A percentile compares a stretch with the other conserved stretches of the same genome.
Evolutionary conservation across 495 filamentous ascomycete species (phyloP).

Genomic region (Saxophila tyrrhenica): DNA sequence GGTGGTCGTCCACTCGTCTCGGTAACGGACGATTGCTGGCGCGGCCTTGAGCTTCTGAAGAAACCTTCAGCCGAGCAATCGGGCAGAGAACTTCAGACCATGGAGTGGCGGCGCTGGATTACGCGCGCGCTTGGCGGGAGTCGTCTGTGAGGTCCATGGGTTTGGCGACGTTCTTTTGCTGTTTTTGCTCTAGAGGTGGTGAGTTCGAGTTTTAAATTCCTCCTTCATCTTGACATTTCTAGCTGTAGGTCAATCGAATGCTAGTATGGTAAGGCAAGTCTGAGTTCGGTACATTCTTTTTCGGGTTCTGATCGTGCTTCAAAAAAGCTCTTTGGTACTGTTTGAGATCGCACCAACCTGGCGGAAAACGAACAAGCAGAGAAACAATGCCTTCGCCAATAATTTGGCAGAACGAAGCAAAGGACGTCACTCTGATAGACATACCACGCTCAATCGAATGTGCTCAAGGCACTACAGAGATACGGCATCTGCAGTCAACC

Average conservation of each 20-base stretch:
- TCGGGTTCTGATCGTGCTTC: no score
- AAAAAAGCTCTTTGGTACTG: no score
- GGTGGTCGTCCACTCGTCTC: constrained; percentile 20
- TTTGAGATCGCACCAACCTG: no score
- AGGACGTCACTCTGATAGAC: constrained; percentile 46
- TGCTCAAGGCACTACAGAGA: constrained; percentile 21
- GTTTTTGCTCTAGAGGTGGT: background rate
- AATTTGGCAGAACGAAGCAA: constrained; percentile 39
- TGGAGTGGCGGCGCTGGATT: constrained; percentile 19
- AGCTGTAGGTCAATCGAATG: no score
- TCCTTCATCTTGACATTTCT: no score
- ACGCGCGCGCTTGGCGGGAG: constrained; percentile 17
- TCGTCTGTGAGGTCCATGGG: constrained; percentile 6
- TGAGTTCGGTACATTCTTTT: no score
- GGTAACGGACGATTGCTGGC: constrained; percentile 21
- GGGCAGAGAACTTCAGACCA: constrained; percentile 22
- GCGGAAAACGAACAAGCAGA: no score
- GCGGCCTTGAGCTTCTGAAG: constrained; percentile 18
- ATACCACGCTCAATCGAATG: constrained; percentile 49
- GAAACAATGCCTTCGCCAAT: constrained; percentile 24
- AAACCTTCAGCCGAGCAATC: constrained; percentile 24
- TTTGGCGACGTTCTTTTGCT: constrained; percentile 15
- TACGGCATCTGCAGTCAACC: constrained; percentile 21
- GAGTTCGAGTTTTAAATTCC: background rate
- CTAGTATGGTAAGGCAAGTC: no score